Conservation (phyloP, 441 rosid species). For the Adansonia gregorii region DNA sequence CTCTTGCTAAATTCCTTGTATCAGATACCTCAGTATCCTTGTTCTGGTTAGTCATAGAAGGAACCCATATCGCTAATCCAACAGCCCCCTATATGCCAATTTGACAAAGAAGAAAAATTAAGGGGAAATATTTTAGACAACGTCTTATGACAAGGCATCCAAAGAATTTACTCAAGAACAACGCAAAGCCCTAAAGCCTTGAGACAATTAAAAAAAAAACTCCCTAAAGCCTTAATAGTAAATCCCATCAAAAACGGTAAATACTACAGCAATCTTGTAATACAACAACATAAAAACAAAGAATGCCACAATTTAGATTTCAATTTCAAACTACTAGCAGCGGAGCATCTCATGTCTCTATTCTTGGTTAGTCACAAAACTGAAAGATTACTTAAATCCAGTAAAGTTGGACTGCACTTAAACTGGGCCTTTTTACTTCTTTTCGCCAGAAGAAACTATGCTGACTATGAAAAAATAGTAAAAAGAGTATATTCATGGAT, state of each 20-base stretch:
- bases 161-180: neutral
- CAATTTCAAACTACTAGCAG: neutral
- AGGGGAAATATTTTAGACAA: conserved; percentile 1
- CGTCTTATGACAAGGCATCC: neutral
- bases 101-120: conserved; percentile 26
- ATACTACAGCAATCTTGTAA: neutral
- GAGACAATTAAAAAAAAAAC: neutral
- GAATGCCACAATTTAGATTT: neutral
- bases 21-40: conserved; percentile 48
- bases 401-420: conserved; percentile 5
- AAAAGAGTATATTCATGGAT: neutral
- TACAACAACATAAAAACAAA: conserved; percentile 5
- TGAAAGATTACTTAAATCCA: neutral
- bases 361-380: conserved; percentile 3
- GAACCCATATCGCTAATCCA: conserved; percentile 99
- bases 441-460: neutral
- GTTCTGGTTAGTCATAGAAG: conserved; percentile 66
- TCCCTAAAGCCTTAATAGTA: neutral
- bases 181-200: neutral
- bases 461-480: neutral
- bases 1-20: conserved; percentile 55
- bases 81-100: conserved; percentile 78
- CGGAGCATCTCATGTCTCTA: neutral
- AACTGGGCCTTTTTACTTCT: neutral
- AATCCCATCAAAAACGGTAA: neutral